phyloP scores from a whole-genome alignment of 2,329 filamentous ascomycete species.

The Colletotrichum tofieldiae region DNA sequence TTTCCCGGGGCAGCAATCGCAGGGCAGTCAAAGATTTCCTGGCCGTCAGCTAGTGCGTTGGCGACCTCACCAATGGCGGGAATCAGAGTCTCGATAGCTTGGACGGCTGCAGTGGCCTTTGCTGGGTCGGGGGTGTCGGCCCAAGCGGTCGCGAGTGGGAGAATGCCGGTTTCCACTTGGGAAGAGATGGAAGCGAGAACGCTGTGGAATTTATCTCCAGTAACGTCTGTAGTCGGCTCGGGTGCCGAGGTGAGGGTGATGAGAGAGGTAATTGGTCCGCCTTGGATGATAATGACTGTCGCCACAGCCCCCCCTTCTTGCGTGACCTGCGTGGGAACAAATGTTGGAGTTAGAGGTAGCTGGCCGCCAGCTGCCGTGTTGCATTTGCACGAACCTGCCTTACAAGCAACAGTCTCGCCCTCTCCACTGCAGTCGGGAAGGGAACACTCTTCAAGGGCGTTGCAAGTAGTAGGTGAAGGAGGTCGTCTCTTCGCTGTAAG shows the following conservation, averaged over 20 bases:
- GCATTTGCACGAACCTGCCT: too few species aligned
- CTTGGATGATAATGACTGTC: background rate
- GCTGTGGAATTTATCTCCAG: background rate
- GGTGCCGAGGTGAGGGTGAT: background rate
- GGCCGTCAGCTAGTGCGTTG: background rate
- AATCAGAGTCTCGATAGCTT: background rate
- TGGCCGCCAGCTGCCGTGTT: background rate
- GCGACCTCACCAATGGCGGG: background rate
- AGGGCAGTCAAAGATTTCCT: background rate
- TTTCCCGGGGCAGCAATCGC: background rate
- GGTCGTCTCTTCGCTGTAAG: too few species aligned
- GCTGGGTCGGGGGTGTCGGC: background rate
- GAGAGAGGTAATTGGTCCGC: background rate
- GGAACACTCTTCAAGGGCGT: too few species aligned
- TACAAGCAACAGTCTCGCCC: too few species aligned
- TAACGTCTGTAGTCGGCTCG: background rate
- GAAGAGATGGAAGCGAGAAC: background rate
- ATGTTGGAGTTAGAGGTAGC: background rate
- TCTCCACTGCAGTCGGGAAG: too few species aligned
- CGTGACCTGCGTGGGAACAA: slow-evolving; percentile 2
- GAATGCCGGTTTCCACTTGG: background rate
- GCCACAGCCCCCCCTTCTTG: slow-evolving; percentile 2
- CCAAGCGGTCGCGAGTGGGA: background rate
- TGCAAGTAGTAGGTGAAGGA: background rate
- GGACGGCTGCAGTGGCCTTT: background rate